These are phyloP conservation scores for Colletotrichum navitas DNA, from an alignment of 2,329 filamentous ascomycete species.

Conservation along the genomic window DNA sequence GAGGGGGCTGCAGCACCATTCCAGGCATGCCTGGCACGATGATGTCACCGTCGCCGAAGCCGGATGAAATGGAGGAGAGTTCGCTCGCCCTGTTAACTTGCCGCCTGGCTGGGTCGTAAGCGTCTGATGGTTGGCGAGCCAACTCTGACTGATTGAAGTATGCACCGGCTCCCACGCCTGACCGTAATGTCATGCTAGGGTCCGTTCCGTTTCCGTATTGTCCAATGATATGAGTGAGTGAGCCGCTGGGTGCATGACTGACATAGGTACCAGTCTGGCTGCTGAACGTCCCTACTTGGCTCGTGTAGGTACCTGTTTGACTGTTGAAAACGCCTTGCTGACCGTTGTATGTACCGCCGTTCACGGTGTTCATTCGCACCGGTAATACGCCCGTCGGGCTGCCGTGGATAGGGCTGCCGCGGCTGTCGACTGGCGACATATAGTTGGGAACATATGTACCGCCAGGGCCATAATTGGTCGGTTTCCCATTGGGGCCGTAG, in stretches of 20 bases:
- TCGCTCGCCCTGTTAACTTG: constrained; percentile 60
- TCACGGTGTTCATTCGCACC: constrained; percentile 28
- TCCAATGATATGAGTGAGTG: constrained; percentile 33
- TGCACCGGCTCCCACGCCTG: constrained; percentile 52
- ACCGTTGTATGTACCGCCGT: constrained; percentile 31
- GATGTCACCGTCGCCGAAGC: constrained; percentile 73
- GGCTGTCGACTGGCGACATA: constrained; percentile 35
- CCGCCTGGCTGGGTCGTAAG: constrained; percentile 52
- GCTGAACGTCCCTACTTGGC: constrained; percentile 27
- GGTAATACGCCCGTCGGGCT: constrained; percentile 37
- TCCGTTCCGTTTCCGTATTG: constrained; percentile 41
- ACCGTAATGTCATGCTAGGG: constrained; percentile 49
- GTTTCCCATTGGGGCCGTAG: constrained; percentile 43
- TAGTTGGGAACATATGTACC: constrained; percentile 26
- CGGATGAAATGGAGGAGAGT: constrained; percentile 72
- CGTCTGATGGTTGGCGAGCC: constrained; percentile 52
- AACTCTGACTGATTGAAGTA: constrained; percentile 57
- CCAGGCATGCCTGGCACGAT: constrained; percentile 54
- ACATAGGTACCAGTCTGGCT: constrained; percentile 43
- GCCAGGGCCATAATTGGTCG: constrained; percentile 16
- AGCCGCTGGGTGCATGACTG: constrained; percentile 36
- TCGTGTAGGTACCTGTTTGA: constrained; percentile 29
- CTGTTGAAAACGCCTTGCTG: constrained; percentile 24
- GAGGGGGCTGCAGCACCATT: constrained; percentile 35
- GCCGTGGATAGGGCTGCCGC: constrained; percentile 32